Evolutionary conservation across 1,284 basidiomycete species (phyloP).

Genomic region (Erythrobasidium hasegawianum): DNA sequence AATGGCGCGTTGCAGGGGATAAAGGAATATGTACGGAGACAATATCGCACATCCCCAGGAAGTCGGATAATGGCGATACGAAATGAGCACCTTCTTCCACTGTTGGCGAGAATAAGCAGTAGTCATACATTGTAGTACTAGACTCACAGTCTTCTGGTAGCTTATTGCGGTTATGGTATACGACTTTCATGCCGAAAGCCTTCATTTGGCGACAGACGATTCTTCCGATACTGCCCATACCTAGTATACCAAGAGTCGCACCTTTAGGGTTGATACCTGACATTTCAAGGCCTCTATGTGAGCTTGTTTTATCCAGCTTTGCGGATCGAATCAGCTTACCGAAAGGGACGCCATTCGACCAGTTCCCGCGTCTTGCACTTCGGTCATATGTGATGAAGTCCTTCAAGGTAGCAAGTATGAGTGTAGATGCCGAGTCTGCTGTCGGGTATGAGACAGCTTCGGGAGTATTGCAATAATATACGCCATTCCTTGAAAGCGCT

Average conservation of each 20-base stretch:
- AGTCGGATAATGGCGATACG: constrained; percentile 47
- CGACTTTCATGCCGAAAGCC: constrained; percentile 27
- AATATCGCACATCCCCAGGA: constrained; percentile 51
- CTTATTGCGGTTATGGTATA: constrained; percentile 30
- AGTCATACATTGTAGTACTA: background rate
- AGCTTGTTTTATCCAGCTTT: background rate
- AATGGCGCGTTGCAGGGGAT: constrained; percentile 49
- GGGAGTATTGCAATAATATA: constrained; percentile 46
- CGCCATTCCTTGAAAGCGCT: constrained; percentile 34
- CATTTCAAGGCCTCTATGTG: too few relatives aligned
- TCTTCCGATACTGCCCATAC: constrained; percentile 38
- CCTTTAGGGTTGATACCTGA: constrained; percentile 3
- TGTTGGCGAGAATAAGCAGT: background rate
- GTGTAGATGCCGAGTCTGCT: constrained; percentile 44
- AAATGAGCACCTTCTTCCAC: constrained; percentile 19
- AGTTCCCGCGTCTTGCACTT: constrained; percentile 24
- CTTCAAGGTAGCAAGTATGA: constrained; percentile 43
- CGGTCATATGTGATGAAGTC: constrained; percentile 36
- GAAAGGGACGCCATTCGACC: constrained; percentile 9
- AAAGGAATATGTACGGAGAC: constrained; percentile 55
- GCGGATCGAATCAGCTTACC: background rate
- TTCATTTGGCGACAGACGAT: constrained; percentile 25
- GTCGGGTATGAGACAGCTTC: constrained; percentile 43
- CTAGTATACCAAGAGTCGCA: constrained; percentile 35
- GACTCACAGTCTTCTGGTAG: constrained; percentile 29